These are phyloP conservation scores for Stagonosporopsis cucurbitacearum DNA, from an alignment of 2,329 filamentous ascomycete genomes.

Conservation along the genomic window DNA sequence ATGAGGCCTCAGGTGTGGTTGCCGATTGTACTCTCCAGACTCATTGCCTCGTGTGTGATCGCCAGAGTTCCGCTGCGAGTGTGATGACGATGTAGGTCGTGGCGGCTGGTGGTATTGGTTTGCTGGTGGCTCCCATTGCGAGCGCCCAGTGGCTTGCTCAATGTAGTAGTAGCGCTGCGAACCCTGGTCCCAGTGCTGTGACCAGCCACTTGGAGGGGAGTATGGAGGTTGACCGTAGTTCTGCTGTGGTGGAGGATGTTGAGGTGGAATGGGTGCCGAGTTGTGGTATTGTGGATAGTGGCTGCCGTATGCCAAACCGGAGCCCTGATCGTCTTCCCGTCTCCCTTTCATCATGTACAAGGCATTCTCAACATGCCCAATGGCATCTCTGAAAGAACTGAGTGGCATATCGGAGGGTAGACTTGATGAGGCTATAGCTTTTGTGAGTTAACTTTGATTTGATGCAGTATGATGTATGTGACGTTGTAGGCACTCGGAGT, in stretches of 20 bases:
- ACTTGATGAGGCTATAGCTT: not conserved
- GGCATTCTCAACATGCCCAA: constrained; percentile 19
- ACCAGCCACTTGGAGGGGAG: constrained; percentile 59
- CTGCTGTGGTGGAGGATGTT: constrained; percentile 10
- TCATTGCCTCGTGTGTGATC: constrained; percentile 1
- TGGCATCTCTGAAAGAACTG: constrained; percentile 13
- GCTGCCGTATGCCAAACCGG: constrained; percentile 11
- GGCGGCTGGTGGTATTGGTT: constrained; percentile 8
- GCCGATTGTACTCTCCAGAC: constrained; percentile 4
- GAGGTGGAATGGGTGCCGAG: constrained; percentile 5
- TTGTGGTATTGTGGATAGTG: constrained; percentile 13
- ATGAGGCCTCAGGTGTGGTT: constrained; percentile 8
- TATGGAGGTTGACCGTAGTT: constrained; percentile 17
- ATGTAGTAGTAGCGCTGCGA: constrained; percentile 69
- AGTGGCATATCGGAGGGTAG: constrained; percentile 1
- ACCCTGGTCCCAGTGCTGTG: constrained; percentile 65
- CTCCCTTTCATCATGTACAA: constrained; percentile 17
- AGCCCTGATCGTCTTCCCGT: not conserved
- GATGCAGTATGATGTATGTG: not conserved
- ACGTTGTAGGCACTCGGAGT: not conserved
- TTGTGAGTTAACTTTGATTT: not conserved
- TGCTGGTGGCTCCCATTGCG: constrained; percentile 63
- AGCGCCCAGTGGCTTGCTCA: constrained; percentile 64
- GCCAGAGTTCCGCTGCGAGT: constrained; percentile 3
- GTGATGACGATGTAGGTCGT: constrained; percentile 7